phyloP scores from a whole-genome alignment of 345 rosid genomes.

The Balakata baccata region DNA sequence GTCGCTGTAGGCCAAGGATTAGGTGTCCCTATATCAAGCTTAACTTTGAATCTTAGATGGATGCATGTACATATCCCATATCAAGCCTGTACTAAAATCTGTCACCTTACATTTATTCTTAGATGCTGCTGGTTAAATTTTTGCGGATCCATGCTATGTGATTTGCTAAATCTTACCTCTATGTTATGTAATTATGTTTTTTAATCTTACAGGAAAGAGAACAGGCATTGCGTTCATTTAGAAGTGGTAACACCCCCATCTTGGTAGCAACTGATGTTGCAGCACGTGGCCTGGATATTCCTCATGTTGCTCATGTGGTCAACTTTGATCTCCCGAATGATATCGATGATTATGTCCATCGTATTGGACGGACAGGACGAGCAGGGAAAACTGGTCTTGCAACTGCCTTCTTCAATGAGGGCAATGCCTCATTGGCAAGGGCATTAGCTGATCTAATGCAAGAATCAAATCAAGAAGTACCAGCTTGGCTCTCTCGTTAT shows the following conservation, averaged over 20 bases:
- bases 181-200: neutral
- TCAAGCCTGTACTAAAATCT: neutral
- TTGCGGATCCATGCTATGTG: neutral
- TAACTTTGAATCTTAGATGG: no score
- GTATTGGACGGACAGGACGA: conserved; percentile 96
- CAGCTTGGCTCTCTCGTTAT: conserved; percentile 81
- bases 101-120: neutral
- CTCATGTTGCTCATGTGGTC: conserved; percentile 90
- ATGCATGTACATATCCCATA: neutral
- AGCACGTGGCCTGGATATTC: conserved; percentile 94
- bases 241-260: conserved; percentile 83
- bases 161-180: neutral
- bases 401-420: conserved; percentile 91
- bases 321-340: conserved; percentile 96
- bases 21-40: no score
- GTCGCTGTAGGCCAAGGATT: no score
- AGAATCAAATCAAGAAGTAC: conserved; percentile 94
- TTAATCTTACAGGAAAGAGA: conserved; percentile 78
- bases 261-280: conserved; percentile 97
- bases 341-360: conserved; percentile 94
- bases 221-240: conserved; percentile 74
- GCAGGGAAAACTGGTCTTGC: conserved; percentile 93
- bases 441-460: conserved; percentile 74
- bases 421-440: conserved; percentile 67
- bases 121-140: neutral